Evolutionary conservation across 2,329 filamentous ascomycete species (phyloP).

Genomic region (Claviceps sorghi): DNA sequence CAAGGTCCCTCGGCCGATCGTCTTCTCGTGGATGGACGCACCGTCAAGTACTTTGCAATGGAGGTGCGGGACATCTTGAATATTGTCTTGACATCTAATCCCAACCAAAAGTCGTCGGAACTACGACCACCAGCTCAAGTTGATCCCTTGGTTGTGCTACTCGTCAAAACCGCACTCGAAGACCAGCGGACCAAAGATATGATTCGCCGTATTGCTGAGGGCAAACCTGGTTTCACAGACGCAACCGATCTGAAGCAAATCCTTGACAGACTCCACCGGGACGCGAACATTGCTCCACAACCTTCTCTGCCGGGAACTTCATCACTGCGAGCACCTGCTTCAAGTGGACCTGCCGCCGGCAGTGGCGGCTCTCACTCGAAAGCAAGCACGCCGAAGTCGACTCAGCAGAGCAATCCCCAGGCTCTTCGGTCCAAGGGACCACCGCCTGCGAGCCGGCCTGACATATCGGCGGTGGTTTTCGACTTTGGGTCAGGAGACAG

Average conservation of each 20-base stretch:
- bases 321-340: conserved; percentile 13
- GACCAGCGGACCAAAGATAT: conserved; percentile 33
- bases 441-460: conserved; percentile 37
- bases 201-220: conserved; percentile 38
- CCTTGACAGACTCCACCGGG: conserved; percentile 32
- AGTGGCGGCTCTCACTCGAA: conserved; percentile 17
- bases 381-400: conserved; percentile 15
- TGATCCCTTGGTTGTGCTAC: conserved; percentile 39
- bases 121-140: conserved; percentile 38
- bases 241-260: conserved; percentile 38
- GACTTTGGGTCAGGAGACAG: conserved; percentile 62
- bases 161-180: conserved; percentile 44
- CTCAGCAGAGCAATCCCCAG: conserved; percentile 28
- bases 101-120: conserved; percentile 37
- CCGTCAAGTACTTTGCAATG: conserved; percentile 45
- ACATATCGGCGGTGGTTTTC: conserved; percentile 52
- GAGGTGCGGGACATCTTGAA: conserved; percentile 43
- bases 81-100: conserved; percentile 45
- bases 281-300: conserved; percentile 23
- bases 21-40: conserved; percentile 39
- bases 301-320: conserved; percentile 14
- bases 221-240: conserved; percentile 35
- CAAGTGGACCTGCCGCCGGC: conserved; percentile 16
- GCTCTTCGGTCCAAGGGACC: conserved; percentile 47
- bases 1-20: conserved; percentile 40